These are phyloP conservation scores for Monosporascus sp. DNA, from an alignment of 2,329 filamentous ascomycete species.

Conservation along the genomic window DNA sequence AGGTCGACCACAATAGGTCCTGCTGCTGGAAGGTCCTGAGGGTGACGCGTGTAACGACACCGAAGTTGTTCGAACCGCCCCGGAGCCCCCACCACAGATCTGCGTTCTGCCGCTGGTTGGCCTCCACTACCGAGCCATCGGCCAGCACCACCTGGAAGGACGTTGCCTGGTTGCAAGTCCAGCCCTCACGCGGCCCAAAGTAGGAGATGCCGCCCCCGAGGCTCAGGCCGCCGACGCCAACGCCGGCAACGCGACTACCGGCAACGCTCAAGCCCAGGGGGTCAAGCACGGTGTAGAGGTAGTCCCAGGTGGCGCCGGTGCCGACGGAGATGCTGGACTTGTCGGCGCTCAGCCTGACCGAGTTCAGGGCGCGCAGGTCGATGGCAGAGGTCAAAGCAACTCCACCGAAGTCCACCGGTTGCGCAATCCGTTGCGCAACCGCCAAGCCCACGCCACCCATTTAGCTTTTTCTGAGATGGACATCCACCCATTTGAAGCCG, in stretches of 20 bases:
- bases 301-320: no score
- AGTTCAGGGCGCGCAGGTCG: conserved; percentile 15
- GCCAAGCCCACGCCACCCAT: no score
- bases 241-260: conserved; percentile 36
- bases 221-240: conserved; percentile 40
- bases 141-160: conserved; percentile 44
- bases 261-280: conserved; percentile 16
- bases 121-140: conserved; percentile 34
- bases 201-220: conserved; percentile 46
- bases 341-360: no score
- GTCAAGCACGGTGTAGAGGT: not conserved
- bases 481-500: no score
- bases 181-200: conserved; percentile 39
- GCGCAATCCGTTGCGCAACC: no score
- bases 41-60: conserved; percentile 1
- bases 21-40: conserved; percentile 1
- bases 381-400: no score
- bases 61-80: conserved; percentile 1
- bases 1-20: not conserved
- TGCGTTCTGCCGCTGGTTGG: not conserved
- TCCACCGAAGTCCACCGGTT: no score
- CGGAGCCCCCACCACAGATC: not conserved
- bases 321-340: no score
- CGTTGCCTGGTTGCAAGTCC: conserved; percentile 40
- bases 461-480: no score